Percentiles rank a stretch among this genome's conserved stretches.
Evolutionary conservation across 441 rosid species (phyloP).

Genomic region (Erodium moschatum): DNA sequence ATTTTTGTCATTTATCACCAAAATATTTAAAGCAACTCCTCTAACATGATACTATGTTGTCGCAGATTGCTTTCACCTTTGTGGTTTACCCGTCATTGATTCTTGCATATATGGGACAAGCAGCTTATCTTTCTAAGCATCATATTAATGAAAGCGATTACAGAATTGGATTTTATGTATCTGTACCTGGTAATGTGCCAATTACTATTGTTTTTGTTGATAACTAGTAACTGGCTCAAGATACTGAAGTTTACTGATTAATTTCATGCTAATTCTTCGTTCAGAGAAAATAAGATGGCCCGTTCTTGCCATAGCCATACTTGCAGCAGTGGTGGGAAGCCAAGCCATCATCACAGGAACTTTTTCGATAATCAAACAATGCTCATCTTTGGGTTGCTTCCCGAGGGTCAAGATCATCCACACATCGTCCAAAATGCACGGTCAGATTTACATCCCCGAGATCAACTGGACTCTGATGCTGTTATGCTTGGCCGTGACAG

Average conservation of each 20-base stretch:
- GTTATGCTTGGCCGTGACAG: conserved; percentile 87
- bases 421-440: conserved; percentile 84
- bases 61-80: conserved; percentile 87
- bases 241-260: background rate
- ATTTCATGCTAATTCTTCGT: conserved; percentile 5
- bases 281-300: conserved; percentile 72
- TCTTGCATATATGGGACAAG: conserved; percentile 97
- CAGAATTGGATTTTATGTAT: conserved; percentile 68
- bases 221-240: background rate
- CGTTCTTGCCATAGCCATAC: conserved; percentile 71
- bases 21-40: too few species aligned
- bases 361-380: conserved; percentile 95
- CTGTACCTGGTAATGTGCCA: conserved; percentile 59
- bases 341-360: conserved; percentile 97
- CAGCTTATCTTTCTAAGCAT: conserved; percentile 83
- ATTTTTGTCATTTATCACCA: too few species aligned
- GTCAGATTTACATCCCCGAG: conserved; percentile 95
- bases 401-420: conserved; percentile 91
- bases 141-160: conserved; percentile 34
- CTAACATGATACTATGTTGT: background rate
- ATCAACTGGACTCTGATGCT: conserved; percentile 89
- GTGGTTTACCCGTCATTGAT: conserved; percentile 88
- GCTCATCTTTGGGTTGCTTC: conserved; percentile 89
- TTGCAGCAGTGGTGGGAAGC: conserved; percentile 96
- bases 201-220: background rate